Evolutionary conservation across 1,284 basidiomycete genomes (phyloP), one percentile per base, ranked within the genome.

Genomic region (Mrakiaceae sp.): DNA sequence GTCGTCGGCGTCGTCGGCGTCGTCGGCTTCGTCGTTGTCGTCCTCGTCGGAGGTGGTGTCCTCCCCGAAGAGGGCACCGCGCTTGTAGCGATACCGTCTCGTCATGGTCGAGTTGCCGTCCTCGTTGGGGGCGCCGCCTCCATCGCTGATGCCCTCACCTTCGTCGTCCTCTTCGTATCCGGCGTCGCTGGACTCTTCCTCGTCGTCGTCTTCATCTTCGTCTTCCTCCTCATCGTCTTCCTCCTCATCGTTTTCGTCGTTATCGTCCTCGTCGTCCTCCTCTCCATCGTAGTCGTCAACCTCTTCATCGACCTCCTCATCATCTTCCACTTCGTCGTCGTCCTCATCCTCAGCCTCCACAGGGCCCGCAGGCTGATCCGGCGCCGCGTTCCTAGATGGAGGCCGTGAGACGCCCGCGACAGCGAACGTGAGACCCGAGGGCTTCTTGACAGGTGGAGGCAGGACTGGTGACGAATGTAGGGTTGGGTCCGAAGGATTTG

Each of bases 121-220:
- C 39, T 60, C 58, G n/a, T 51, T 49, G 7, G n/a, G 27, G 14
- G 44, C 50, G 5, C 62, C 62, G 8, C 47, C 54, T 5, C 16
- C 42, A 12, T 63, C 27, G 27, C 27, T 27, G 27, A 27, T 27
- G 27, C 27, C 49, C 3, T 58, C 62, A 9, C 54, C 62, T 11
- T 63, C 62, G 4, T 63, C 62, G 12, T 58, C 62, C 3, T 63
- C 55, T 12, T 58, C 48, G 4, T 63, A 59, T 16, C 58, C 62
- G 12, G 39, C 47, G 55, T 57, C 62, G 9, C n/a, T 46, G 16
- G n/a, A 51, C 12, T 63, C 62, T 0, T 63, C 62, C 5, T 63
- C 62, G 5, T 63, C 62, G 5, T 55, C 53, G 0, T 63, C 62
- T n/a, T 57, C 55, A 4, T 63, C 62, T 11, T 63, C 55, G 14